Evolutionary conservation across 257 asterid species (phyloP), one percentile per base, ranked within the genome.

Genomic region (Fraxinus quadrangulata): DNA sequence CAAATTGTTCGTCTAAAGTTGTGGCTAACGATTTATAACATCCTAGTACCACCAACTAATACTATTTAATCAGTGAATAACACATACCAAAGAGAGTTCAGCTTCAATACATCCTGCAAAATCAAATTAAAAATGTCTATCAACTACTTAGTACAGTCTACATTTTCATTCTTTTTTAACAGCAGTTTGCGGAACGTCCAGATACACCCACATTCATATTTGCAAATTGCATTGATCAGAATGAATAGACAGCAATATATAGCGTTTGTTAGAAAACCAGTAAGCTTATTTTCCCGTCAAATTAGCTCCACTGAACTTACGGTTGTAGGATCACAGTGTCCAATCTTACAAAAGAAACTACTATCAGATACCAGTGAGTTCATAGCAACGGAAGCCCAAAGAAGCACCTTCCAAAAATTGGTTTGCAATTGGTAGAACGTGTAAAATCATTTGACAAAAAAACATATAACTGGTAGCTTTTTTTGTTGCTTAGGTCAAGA

Each of bases 351-450:
- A 13, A 8, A 69, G 74, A 61, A 33, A 51, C 51, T 33, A 3
- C 34, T 4, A 65, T 31, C 16, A 16, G 42, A 40, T 8, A 39
- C 19, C 75, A 12, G 28, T 33, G 33, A 30, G 40, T n/a, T 59
- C 61, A 36, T 56, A 49, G 36, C 72, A 71, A 34, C 23, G 36
- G 37, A 49, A 68, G 45, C 70, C 74, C 30, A 56, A 51, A 79
- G 33, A 79, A 28, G 26, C 66, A 56, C 66, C 66, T 6, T 23
- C 16, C 21, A 69, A 33, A 42, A 28, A 26, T 12, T 49, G 37
- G 59, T 4, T 36, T 70, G 79, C 45, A 23, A 33, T n/a, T 39
- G 59, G 36, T 72, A 75, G 68, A 75, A 31, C 74, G 42, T 40
- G 78, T 73, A 67, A 80, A 67, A 40, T 56, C 33, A 23, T 23